Evolutionary conservation across 768 basidiomycete species (phyloP).

Genomic region (Leucosporidium scottii): DNA sequence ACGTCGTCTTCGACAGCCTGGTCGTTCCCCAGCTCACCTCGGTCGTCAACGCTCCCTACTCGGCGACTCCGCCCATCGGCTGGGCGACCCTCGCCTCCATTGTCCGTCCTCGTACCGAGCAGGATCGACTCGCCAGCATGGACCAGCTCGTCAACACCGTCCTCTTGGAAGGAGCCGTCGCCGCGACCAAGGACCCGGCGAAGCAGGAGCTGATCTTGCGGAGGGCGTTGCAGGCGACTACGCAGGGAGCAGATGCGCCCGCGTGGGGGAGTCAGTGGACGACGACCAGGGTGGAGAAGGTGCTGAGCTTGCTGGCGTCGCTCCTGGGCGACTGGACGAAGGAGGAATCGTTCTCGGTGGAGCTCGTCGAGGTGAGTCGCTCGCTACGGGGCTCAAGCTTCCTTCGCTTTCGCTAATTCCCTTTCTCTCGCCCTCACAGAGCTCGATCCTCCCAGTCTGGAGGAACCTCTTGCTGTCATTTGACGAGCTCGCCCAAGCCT

Average conservation of each 20-base stretch:
- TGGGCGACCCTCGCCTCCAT: slow-evolving; percentile 19
- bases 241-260: background rate
- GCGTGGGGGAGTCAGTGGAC: slow-evolving; percentile 22
- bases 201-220: background rate
- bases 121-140: slow-evolving; percentile 2
- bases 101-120: background rate
- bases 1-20: slow-evolving; percentile 1
- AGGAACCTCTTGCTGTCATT: no score
- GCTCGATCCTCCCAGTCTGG: no score
- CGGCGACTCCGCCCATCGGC: background rate
- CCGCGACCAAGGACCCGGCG: background rate
- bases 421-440: no score
- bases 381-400: no score
- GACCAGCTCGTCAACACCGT: slow-evolving; percentile 26
- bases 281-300: background rate
- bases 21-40: background rate
- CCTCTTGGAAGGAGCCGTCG: slow-evolving; percentile 14
- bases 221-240: slow-evolving; percentile 1
- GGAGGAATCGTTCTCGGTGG: background rate
- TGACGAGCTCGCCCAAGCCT: no score
- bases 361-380: background rate
- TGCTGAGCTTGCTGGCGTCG: slow-evolving; percentile 5
- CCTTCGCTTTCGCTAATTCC: no score
- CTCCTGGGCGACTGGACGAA: background rate
- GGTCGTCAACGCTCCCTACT: background rate